Evolutionary conservation across 192 early-diverging fungal genomes (phyloP).

Genomic region (Coemansia sp.): DNA sequence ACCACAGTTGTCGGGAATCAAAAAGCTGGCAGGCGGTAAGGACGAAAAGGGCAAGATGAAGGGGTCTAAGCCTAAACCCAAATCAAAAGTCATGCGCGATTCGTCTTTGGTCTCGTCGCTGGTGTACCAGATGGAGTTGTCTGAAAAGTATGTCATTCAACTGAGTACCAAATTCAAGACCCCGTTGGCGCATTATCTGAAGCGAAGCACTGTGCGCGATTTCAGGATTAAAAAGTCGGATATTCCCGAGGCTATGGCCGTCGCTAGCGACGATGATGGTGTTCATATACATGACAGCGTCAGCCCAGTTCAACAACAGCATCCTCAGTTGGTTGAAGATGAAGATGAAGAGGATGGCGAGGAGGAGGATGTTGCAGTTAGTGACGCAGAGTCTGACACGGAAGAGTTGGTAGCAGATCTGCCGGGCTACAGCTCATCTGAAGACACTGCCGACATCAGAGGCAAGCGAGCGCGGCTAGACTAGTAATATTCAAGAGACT

Average conservation of each 20-base stretch:
- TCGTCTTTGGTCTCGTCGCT: conserved; percentile 72
- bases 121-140: conserved; percentile 75
- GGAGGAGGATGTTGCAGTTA: background rate
- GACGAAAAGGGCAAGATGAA: conserved; percentile 17
- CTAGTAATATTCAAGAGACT: background rate
- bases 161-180: conserved; percentile 71
- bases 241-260: conserved; percentile 26
- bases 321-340: background rate
- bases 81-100: conserved; percentile 67
- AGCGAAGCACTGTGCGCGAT: conserved; percentile 77
- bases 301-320: background rate
- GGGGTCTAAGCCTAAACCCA: conserved; percentile 7
- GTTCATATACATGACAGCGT: background rate
- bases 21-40: background rate
- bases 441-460: background rate
- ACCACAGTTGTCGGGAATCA: background rate
- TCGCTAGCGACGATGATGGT: conserved; percentile 9
- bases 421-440: background rate
- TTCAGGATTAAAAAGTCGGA: conserved; percentile 66
- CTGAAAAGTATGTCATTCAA: conserved; percentile 72
- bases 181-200: conserved; percentile 73
- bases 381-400: too few species aligned
- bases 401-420: background rate
- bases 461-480: background rate
- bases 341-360: conserved; percentile 2